Percentiles rank a stretch among this genome's conserved stretches.
phyloP scores from a whole-genome alignment of 352 stramenopile species.

The Phytopythium mirpurense region DNA sequence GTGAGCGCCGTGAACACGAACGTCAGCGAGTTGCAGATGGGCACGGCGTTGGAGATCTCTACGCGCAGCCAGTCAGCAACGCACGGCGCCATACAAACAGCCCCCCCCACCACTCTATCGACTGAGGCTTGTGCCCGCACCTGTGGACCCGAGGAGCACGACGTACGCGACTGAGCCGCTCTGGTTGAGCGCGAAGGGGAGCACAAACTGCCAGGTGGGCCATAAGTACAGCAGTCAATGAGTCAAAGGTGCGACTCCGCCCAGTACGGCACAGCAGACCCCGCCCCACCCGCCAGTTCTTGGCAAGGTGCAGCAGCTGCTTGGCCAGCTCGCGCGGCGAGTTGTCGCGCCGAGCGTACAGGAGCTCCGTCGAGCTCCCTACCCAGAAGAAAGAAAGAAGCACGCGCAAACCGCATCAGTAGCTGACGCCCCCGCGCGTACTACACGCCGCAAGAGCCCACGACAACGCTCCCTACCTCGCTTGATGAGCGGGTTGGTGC shows the following conservation, averaged over 20 bases:
- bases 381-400: too few relatives aligned
- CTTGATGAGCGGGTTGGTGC: slow-evolving; percentile 85
- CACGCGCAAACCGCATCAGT: too few relatives aligned
- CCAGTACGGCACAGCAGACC: too few relatives aligned
- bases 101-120: too few relatives aligned
- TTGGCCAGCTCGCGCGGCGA: slow-evolving; percentile 38
- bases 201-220: slow-evolving; percentile 61
- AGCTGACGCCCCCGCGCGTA: too few relatives aligned
- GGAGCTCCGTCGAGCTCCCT: slow-evolving; percentile 46
- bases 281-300: slow-evolving; percentile 64
- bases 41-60: slow-evolving; percentile 85
- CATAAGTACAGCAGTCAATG: too few relatives aligned
- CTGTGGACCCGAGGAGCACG: slow-evolving; percentile 66
- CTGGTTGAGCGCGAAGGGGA: slow-evolving; percentile 82
- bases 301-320: slow-evolving; percentile 39
- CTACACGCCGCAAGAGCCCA: too few relatives aligned
- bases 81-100: too few relatives aligned
- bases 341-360: slow-evolving; percentile 64
- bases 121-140: too few relatives aligned
- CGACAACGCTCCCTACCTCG: too few relatives aligned
- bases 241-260: too few relatives aligned
- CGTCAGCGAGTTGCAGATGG: slow-evolving; percentile 86
- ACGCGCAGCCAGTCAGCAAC: background rate
- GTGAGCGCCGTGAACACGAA: slow-evolving; percentile 87
- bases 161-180: slow-evolving; percentile 80